Evolutionary conservation across 345 rosid genomes (phyloP).

Genomic region (Physaria fendleri): DNA sequence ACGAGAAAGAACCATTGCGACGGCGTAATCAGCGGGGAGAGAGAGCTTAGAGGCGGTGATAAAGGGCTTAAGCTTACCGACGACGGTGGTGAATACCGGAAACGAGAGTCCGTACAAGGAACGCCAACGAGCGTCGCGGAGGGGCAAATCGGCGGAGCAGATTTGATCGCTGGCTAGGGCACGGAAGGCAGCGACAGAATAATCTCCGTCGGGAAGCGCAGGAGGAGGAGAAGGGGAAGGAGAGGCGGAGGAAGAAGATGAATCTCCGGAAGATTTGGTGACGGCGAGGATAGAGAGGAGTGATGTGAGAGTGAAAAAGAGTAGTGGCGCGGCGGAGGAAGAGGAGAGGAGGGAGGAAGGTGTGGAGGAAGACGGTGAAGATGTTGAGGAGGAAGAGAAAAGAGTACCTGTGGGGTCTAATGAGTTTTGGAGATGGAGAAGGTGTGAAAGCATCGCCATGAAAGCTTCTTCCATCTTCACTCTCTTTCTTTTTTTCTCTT

Average conservation of each 20-base stretch:
- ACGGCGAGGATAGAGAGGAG: conserved; percentile 50
- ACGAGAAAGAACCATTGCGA: conserved; percentile 89
- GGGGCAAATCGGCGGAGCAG: conserved; percentile 72
- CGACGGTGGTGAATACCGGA: conserved; percentile 87
- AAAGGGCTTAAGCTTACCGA: conserved; percentile 79
- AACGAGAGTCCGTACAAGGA: conserved; percentile 81
- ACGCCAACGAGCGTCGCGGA: conserved; percentile 89
- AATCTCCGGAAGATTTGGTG: conserved; percentile 21
- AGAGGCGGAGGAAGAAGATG: conserved; percentile 26
- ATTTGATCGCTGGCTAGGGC: conserved; percentile 87
- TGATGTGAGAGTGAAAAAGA: conserved; percentile 54
- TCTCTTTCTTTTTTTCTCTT: not conserved
- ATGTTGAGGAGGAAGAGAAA: conserved; percentile 47
- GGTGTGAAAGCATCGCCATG: conserved; percentile 78
- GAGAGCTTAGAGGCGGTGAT: conserved; percentile 87
- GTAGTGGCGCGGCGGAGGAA: conserved; percentile 49
- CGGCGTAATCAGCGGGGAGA: conserved; percentile 91
- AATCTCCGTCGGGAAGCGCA: conserved; percentile 48
- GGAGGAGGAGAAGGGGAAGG: conserved; percentile 41
- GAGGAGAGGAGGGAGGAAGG: conserved; percentile 44
- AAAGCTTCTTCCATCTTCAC: conserved; percentile 76
- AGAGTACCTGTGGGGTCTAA: conserved; percentile 63
- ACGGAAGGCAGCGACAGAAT: conserved; percentile 79
- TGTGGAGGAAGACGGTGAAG: conserved; percentile 37
- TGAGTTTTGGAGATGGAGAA: conserved; percentile 85